Percentiles rank a stretch among this genome's conserved stretches.
Evolutionary conservation across 352 stramenopile genomes (phyloP).

Genomic region (Pythium monospermum): DNA sequence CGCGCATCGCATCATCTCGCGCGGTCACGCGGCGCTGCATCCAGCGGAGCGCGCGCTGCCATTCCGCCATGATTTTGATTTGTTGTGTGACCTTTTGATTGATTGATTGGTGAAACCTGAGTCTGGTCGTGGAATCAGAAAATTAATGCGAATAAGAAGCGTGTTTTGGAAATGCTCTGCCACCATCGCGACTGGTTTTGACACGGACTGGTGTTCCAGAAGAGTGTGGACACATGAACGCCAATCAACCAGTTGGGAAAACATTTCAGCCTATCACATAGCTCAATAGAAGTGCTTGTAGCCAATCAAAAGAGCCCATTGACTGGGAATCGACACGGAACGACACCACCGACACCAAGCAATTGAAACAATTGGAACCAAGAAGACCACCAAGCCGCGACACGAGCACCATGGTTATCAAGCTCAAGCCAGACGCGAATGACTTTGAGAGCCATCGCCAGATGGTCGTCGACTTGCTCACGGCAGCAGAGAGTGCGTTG

Average conservation of each 20-base stretch:
- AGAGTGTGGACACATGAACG: slow-evolving; percentile 3
- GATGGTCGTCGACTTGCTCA: slow-evolving; percentile 65
- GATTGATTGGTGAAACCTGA: too few relatives aligned
- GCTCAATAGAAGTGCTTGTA: not conserved
- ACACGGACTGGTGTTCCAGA: too few relatives aligned
- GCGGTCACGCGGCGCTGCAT: slow-evolving; percentile 38
- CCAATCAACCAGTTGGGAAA: not conserved
- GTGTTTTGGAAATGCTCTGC: too few relatives aligned
- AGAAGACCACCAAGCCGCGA: too few relatives aligned
- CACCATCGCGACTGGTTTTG: too few relatives aligned
- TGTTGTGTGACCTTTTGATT: too few relatives aligned
- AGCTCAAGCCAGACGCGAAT: slow-evolving; percentile 57
- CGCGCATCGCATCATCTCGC: slow-evolving; percentile 51
- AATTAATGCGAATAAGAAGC: too few relatives aligned
- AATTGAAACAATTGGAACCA: too few relatives aligned
- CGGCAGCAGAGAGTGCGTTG: slow-evolving; percentile 61
- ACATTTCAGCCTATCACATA: slow-evolving; percentile 4
- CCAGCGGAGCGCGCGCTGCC: slow-evolving; percentile 42
- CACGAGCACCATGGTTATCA: slow-evolving; percentile 27
- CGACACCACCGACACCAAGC: slow-evolving; percentile 3
- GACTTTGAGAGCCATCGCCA: slow-evolving; percentile 80
- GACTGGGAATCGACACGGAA: too few relatives aligned
- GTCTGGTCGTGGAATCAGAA: too few relatives aligned
- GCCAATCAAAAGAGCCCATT: not conserved
- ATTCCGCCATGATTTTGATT: slow-evolving; percentile 26